Evolutionary conservation across 2,329 filamentous ascomycete species (phyloP).

Genomic region (Clonostachys byssicola): DNA sequence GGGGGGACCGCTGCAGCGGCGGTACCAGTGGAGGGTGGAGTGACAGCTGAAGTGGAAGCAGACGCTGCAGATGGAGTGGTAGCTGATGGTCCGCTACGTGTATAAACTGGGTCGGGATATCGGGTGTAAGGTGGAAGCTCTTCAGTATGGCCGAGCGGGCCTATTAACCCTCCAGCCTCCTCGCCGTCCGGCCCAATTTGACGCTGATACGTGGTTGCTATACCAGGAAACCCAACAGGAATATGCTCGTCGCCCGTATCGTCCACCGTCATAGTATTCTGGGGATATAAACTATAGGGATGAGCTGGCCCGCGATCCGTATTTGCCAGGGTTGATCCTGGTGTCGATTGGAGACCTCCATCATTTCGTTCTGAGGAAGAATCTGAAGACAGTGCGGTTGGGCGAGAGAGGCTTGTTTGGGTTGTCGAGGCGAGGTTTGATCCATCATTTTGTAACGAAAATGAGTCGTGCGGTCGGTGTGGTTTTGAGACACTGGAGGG

Average conservation of each 20-base stretch:
- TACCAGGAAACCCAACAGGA: slow-evolving; percentile 71
- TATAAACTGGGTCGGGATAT: slow-evolving; percentile 73
- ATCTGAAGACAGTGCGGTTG: slow-evolving; percentile 3
- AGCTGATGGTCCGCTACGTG: slow-evolving; percentile 38
- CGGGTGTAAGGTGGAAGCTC: slow-evolving; percentile 88
- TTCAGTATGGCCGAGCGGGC: slow-evolving; percentile 83
- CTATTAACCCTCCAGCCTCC: slow-evolving; percentile 82
- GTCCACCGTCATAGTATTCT: slow-evolving; percentile 59
- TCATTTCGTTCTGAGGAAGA: slow-evolving; percentile 5
- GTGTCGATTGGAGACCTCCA: neutral
- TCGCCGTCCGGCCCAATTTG: slow-evolving; percentile 77
- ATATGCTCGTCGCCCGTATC: slow-evolving; percentile 41
- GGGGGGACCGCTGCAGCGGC: slow-evolving; percentile 1
- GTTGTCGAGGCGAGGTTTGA: slow-evolving; percentile 18
- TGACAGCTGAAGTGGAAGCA: slow-evolving; percentile 1
- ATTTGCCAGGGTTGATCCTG: neutral
- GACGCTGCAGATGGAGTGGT: slow-evolving; percentile 4
- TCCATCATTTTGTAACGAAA: slow-evolving; percentile 49
- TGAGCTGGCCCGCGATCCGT: slow-evolving; percentile 63
- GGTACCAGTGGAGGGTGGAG: neutral
- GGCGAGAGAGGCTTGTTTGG: neutral
- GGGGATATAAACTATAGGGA: slow-evolving; percentile 82
- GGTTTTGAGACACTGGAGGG: slow-evolving; percentile 55
- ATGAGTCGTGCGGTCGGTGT: slow-evolving; percentile 40
- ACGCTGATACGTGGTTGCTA: slow-evolving; percentile 63